These are phyloP conservation scores for Aspergillus quadricinctus DNA, from an alignment of 2,329 filamentous ascomycete genomes.

Conservation along the genomic window DNA sequence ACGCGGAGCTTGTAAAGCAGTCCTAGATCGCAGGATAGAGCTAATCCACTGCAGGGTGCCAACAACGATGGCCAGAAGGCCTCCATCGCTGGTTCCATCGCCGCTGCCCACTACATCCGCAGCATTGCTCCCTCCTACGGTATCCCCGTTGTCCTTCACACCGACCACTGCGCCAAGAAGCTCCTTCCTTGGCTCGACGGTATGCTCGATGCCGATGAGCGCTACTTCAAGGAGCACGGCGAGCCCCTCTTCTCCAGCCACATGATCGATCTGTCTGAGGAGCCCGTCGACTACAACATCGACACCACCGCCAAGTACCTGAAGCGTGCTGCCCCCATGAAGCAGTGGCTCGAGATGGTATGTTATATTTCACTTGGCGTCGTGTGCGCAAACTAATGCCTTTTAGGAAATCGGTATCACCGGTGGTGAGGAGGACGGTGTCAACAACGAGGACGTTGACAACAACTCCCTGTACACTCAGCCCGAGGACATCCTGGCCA, in stretches of 20 bases:
- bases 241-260: conserved; percentile 92
- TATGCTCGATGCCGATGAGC: conserved; percentile 91
- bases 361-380: conserved; percentile 15
- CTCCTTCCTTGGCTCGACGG: conserved; percentile 96
- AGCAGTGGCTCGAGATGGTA: conserved; percentile 99
- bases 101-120: conserved; percentile 90
- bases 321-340: conserved; percentile 90
- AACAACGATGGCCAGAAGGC: conserved; percentile 79
- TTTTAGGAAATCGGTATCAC: conserved; percentile 79
- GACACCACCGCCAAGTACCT: conserved; percentile 88
- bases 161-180: conserved; percentile 99
- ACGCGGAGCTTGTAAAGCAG: background rate
- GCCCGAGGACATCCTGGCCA: conserved; percentile 89
- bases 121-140: conserved; percentile 81
- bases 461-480: conserved; percentile 97
- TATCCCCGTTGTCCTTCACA: conserved; percentile 88
- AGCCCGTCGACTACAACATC: conserved; percentile 86
- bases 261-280: conserved; percentile 98
- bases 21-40: background rate
- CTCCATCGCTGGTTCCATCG: conserved; percentile 81
- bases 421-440: conserved; percentile 94
- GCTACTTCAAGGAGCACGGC: conserved; percentile 87
- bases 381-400: conserved; percentile 2
- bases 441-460: conserved; percentile 97
- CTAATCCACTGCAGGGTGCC: conserved; percentile 54